Evolutionary conservation across 2,329 filamentous ascomycete species (phyloP).

Genomic region (Diplodia corticola): DNA sequence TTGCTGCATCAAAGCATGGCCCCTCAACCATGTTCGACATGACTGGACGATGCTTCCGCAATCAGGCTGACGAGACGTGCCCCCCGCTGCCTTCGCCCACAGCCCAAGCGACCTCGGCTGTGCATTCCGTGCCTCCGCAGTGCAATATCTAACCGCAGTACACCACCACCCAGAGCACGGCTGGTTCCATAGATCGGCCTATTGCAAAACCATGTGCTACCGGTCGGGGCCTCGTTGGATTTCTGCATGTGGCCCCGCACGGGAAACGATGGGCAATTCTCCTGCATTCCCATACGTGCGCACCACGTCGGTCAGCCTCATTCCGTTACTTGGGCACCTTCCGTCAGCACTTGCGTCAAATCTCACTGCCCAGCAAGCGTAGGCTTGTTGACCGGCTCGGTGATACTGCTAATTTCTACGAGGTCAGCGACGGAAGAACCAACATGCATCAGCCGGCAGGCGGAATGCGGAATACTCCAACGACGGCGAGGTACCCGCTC

Average conservation of each 20-base stretch:
- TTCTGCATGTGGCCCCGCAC: slow-evolving; percentile 12
- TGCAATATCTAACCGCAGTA: slow-evolving; percentile 1
- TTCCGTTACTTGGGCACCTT: slow-evolving; percentile 18
- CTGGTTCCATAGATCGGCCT: slow-evolving; percentile 6
- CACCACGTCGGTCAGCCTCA: slow-evolving; percentile 17
- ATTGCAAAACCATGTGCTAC: slow-evolving; percentile 19
- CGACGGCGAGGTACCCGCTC: slow-evolving; percentile 8
- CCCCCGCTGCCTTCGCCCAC: background rate
- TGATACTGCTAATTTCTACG: slow-evolving; percentile 4
- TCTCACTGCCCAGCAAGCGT: background rate
- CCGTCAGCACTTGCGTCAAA: slow-evolving; percentile 18
- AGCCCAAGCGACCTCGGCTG: slow-evolving; percentile 10
- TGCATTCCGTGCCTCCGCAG: slow-evolving; percentile 7
- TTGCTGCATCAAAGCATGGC: slow-evolving; percentile 15
- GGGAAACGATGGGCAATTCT: slow-evolving; percentile 19
- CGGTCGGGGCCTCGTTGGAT: slow-evolving; percentile 3
- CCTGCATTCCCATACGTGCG: slow-evolving; percentile 16
- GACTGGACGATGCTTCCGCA: slow-evolving; percentile 15
- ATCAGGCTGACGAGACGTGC: slow-evolving; percentile 14
- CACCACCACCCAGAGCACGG: background rate
- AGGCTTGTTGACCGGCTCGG: slow-evolving; percentile 4
- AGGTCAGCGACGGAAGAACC: background rate
- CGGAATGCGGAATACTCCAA: slow-evolving; percentile 16
- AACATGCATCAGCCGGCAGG: slow-evolving; percentile 4
- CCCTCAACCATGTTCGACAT: slow-evolving; percentile 3